Conservation (phyloP, 2,329 filamentous ascomycete species). For the Dactylellina sp. region DNA sequence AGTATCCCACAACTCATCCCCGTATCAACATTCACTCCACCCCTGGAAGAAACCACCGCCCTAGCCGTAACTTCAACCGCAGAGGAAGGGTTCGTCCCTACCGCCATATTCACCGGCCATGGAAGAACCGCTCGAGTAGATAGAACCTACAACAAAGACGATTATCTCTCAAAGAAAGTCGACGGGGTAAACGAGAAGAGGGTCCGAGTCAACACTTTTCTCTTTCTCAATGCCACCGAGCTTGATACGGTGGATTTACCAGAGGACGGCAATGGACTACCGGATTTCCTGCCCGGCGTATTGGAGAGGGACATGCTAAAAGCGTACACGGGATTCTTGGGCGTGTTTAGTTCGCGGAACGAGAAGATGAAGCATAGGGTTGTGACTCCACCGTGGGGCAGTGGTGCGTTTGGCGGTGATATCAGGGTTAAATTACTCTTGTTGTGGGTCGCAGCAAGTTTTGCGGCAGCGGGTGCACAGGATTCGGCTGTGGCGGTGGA, state of each 20-base stretch:
- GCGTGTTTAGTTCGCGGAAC: conserved; percentile 24
- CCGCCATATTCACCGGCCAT: conserved; percentile 36
- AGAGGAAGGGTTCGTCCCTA: conserved; percentile 17
- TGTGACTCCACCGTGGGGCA: conserved; percentile 45
- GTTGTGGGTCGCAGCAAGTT: conserved; percentile 47
- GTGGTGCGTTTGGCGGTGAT: conserved; percentile 53
- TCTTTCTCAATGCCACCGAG: conserved; percentile 44
- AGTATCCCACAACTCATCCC: conserved; percentile 42
- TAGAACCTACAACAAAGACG: conserved; percentile 11
- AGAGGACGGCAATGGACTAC: conserved; percentile 6
- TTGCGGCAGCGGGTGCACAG: conserved; percentile 19
- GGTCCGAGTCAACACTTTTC: conserved; percentile 31
- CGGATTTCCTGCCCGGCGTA: conserved; percentile 40
- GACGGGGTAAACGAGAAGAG: conserved; percentile 8
- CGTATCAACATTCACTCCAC: conserved; percentile 48
- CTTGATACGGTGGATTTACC: conserved; percentile 29
- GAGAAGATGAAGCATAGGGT: conserved; percentile 27
- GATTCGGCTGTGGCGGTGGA: conserved; percentile 5
- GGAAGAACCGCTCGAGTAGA: conserved; percentile 43
- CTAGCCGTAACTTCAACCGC: conserved; percentile 27
- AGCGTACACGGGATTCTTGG: conserved; percentile 42
- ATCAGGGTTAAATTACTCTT: conserved; percentile 41
- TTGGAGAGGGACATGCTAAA: conserved; percentile 49
- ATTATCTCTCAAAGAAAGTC: conserved; percentile 8
- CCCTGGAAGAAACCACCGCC: conserved; percentile 36